These are phyloP conservation scores for Arxiozyma bovina DNA, from an alignment of 1,139 yeast genomes.

Conservation along the genomic window DNA sequence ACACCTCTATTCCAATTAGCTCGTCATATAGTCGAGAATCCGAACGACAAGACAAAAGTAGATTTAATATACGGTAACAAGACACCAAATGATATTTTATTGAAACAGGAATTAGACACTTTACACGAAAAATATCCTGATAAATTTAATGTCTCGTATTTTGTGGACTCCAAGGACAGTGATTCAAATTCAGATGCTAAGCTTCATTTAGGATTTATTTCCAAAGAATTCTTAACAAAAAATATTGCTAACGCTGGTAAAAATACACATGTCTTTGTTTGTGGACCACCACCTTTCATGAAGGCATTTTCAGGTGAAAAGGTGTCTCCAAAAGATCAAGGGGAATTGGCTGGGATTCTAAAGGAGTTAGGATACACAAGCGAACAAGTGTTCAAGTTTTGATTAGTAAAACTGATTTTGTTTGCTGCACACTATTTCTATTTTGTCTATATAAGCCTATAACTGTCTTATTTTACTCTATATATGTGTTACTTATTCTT, in stretches of 20 bases:
- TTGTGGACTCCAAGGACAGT: constrained; percentile 44
- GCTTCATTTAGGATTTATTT: constrained; percentile 53
- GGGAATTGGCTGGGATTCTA: constrained; percentile 82
- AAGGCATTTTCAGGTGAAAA: constrained; percentile 81
- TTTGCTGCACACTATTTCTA: not conserved
- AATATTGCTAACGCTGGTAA: constrained; percentile 53
- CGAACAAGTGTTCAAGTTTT: constrained; percentile 86
- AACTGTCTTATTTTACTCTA: not conserved
- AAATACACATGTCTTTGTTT: constrained; percentile 65
- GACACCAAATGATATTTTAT: constrained; percentile 65
- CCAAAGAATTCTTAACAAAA: constrained; percentile 54
- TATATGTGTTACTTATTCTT: not conserved
- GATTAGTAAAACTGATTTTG: not conserved
- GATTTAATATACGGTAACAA: constrained; percentile 73
- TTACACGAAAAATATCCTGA: constrained; percentile 60
- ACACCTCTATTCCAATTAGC: constrained; percentile 88
- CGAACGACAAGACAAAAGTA: constrained; percentile 78
- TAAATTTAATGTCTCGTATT: constrained; percentile 61
- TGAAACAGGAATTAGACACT: constrained; percentile 65
- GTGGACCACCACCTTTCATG: constrained; percentile 89
- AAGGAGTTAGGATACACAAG: constrained; percentile 81
- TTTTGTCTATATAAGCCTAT: not conserved
- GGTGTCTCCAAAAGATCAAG: constrained; percentile 84
- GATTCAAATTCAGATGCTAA: constrained; percentile 24
- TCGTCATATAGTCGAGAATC: constrained; percentile 60